Evolutionary conservation across 2,329 filamentous ascomycete species (phyloP), one percentile per base, ranked within the genome.

Genomic region (Clathrospora elynae): DNA sequence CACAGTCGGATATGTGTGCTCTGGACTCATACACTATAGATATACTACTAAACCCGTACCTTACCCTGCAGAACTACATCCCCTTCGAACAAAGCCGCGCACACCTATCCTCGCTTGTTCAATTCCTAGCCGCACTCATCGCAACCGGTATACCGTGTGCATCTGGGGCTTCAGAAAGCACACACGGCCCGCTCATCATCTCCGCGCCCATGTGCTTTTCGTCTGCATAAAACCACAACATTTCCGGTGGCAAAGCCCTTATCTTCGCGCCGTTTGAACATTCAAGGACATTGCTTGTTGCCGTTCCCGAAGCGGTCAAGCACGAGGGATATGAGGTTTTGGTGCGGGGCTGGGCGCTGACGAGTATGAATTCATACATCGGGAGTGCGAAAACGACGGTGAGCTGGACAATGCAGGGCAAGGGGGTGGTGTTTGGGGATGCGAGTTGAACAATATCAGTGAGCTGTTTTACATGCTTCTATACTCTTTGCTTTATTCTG

Each of bases 341-440:
- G 13, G 54, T 64, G 0, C 46, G 66, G 6, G 62, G 55, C 5
- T 75, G 73, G 73, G 59, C 74, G 1, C 43, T 74, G 9, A 67
- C 68, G 31, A 65, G 67, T 13, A 59, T 57, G 51, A 59, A 50
- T 39, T 40, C 53, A n/a, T 60, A 41, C 20, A 64, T 59, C 1
- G 60, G 58, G 0, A 52, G 52, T 37, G 28, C 49, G 5, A 51
- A 56, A 12, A 38, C 35, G 11, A 49, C 42, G n/a, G 60, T 63
- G 6, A 63, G 67, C 17, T 75, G 73, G 73, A 72, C 66, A 2
- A 24, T 74, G 18, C 54, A 68, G 20, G 64, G 64, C 3, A 75
- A 75, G 55, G 65, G 65, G 2, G 62, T 69, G 2, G 43, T 74
- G 5, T 74, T 74, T 59, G 68, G 67, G 12, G 72, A 73, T 41